These are phyloP conservation scores for Mycosarcoma mackinlayi DNA, from an alignment of 1,284 basidiomycete species.

Conservation along the genomic window DNA sequence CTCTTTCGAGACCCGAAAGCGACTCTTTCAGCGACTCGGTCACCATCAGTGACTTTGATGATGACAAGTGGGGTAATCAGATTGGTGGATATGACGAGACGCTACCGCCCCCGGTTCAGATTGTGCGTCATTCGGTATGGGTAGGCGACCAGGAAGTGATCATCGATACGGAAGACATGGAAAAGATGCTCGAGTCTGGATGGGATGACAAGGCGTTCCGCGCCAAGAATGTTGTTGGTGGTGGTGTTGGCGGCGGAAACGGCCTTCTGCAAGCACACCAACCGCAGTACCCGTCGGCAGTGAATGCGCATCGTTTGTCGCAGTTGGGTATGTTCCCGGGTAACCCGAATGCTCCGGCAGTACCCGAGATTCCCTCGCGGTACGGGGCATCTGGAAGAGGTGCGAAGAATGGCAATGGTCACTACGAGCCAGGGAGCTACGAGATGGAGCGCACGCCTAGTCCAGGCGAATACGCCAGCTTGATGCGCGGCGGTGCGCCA, in stretches of 20 bases:
- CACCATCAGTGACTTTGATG: conserved; percentile 73
- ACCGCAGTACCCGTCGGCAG: conserved; percentile 42
- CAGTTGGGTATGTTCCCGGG: conserved; percentile 43
- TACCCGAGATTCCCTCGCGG: conserved; percentile 48
- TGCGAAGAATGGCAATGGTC: conserved; percentile 1
- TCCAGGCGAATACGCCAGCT: conserved; percentile 49
- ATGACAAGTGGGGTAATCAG: conserved; percentile 86
- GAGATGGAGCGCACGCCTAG: conserved; percentile 50
- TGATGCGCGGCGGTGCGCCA: conserved; percentile 44
- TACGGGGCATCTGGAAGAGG: conserved; percentile 9
- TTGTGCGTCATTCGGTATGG: conserved; percentile 59
- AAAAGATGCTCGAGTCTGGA: conserved; percentile 60
- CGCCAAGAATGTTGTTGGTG: too few species aligned
- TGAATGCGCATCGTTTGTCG: conserved; percentile 31
- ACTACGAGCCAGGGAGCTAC: conserved; percentile 37
- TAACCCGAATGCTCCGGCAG: conserved; percentile 32
- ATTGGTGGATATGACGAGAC: conserved; percentile 69
- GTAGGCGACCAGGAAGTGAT: conserved; percentile 55
- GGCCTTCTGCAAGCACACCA: conserved; percentile 16
- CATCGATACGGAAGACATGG: conserved; percentile 58
- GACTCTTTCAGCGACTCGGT: conserved; percentile 49
- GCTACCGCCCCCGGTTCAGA: conserved; percentile 57
- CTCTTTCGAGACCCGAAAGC: conserved; percentile 29
- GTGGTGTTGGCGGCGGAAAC: too few species aligned
- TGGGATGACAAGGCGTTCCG: conserved; percentile 55